Conservation (phyloP, 1,284 basidiomycete species). For the Rhizopogon parksii region DNA sequence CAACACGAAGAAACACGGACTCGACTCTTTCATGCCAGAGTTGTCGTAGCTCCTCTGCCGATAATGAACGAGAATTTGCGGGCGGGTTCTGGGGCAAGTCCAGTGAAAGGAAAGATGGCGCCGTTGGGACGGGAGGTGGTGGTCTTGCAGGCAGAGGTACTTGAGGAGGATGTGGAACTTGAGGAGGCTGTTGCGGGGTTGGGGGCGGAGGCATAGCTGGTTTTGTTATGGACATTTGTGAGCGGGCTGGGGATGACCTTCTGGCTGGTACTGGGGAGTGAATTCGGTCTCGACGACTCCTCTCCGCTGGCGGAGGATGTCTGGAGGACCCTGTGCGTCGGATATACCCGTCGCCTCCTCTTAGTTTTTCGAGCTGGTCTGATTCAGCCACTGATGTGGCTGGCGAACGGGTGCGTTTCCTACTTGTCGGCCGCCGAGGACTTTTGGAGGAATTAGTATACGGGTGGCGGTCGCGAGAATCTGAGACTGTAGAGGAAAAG, state of each 20-base stretch:
- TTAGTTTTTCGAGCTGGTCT: conserved; percentile 19
- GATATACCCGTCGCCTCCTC: conserved; percentile 12
- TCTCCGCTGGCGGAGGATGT: conserved; percentile 4
- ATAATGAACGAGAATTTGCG: conserved; percentile 5
- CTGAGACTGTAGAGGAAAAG: conserved; percentile 3
- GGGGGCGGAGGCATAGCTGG: conserved; percentile 11
- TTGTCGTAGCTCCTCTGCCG: conserved; percentile 25
- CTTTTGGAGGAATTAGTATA: background rate
- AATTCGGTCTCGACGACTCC: background rate
- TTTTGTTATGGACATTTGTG: background rate
- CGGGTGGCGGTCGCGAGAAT: background rate
- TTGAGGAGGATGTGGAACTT: conserved; percentile 4
- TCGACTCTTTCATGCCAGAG: conserved; percentile 29
- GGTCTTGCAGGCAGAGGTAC: background rate
- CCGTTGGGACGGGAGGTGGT: background rate
- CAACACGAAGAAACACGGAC: conserved; percentile 12
- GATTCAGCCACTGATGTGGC: conserved; percentile 18
- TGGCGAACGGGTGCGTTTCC: conserved; percentile 16
- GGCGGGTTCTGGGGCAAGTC: background rate
- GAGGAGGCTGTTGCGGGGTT: conserved; percentile 13
- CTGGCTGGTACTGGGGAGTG: background rate
- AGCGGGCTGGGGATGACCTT: background rate
- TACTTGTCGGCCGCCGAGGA: conserved; percentile 3
- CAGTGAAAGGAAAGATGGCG: background rate
- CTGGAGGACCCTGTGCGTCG: background rate